Conservation (phyloP, 2,329 filamentous ascomycete species). For the Escovopsis sp. region DNA sequence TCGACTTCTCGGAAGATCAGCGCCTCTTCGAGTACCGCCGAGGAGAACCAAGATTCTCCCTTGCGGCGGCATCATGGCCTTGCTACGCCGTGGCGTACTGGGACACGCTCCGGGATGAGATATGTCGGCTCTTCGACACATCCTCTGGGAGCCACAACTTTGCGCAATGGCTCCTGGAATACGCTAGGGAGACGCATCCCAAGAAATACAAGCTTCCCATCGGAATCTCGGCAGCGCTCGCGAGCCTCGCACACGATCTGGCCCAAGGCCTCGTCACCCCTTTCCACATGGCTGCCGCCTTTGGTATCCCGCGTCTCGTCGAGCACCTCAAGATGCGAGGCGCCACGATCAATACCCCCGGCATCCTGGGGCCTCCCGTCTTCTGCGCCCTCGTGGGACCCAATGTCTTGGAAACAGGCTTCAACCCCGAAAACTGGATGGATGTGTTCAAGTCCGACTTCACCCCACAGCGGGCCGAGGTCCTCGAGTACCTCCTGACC, state of each 20-base stretch:
- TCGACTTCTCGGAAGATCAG: slow-evolving; percentile 13
- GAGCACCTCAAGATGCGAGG: not conserved
- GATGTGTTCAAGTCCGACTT: slow-evolving; percentile 7
- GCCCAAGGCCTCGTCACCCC: slow-evolving; percentile 15
- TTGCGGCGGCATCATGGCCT: slow-evolving; percentile 16
- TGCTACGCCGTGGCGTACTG: slow-evolving; percentile 14
- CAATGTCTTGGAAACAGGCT: slow-evolving; percentile 10
- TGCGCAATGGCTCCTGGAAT: slow-evolving; percentile 23
- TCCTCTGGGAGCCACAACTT: slow-evolving; percentile 15
- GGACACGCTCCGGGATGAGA: slow-evolving; percentile 12
- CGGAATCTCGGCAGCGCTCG: slow-evolving; percentile 8
- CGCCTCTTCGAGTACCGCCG: slow-evolving; percentile 11
- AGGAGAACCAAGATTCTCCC: slow-evolving; percentile 12
- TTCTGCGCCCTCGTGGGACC: slow-evolving; percentile 21
- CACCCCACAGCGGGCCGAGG: slow-evolving; percentile 7
- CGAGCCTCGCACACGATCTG: slow-evolving; percentile 17
- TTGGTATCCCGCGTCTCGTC: slow-evolving; percentile 17
- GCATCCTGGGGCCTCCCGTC: slow-evolving; percentile 17
- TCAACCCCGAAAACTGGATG: slow-evolving; percentile 11
- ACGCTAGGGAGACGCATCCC: slow-evolving; percentile 16
- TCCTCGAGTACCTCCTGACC: slow-evolving; percentile 12
- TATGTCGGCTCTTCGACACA: slow-evolving; percentile 15
- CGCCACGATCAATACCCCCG: slow-evolving; percentile 10
- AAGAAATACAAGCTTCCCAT: slow-evolving; percentile 4
- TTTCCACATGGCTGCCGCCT: slow-evolving; percentile 20